A percentile compares a stretch with the other conserved stretches of the same genome.
phyloP scores from a whole-genome alignment of 2,329 filamentous ascomycete genomes.

The Claviceps paspali region DNA sequence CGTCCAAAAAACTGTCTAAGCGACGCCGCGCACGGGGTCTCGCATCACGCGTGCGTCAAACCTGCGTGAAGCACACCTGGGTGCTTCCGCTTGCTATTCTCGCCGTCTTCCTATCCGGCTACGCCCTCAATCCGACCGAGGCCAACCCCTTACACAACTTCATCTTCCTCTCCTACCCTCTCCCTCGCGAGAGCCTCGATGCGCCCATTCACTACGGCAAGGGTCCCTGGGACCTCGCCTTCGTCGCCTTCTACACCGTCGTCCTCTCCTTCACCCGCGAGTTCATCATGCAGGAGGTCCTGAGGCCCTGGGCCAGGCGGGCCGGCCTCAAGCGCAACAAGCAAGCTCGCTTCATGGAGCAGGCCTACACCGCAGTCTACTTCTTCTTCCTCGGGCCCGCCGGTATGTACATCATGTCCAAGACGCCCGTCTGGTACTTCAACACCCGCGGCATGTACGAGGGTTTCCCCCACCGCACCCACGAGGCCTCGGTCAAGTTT shows the following conservation, averaged over 20 bases:
- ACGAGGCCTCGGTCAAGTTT: conserved; percentile 74
- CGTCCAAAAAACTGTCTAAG: conserved; percentile 32
- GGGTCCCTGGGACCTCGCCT: conserved; percentile 70
- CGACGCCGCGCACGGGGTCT: conserved; percentile 39
- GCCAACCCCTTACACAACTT: conserved; percentile 68
- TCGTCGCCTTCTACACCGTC: conserved; percentile 78
- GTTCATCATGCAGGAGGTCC: conserved; percentile 84
- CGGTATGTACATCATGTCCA: conserved; percentile 80
- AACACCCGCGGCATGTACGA: conserved; percentile 86
- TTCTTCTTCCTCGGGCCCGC: conserved; percentile 70
- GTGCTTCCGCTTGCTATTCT: conserved; percentile 54
- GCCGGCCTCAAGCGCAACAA: conserved; percentile 63
- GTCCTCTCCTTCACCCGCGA: conserved; percentile 88
- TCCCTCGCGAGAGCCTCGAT: conserved; percentile 32
- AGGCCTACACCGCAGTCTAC: conserved; percentile 87
- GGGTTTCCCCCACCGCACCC: conserved; percentile 67
- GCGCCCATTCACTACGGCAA: conserved; percentile 65
- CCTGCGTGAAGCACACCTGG: conserved; percentile 46
- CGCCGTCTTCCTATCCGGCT: conserved; percentile 46
- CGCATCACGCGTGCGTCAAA: conserved; percentile 32
- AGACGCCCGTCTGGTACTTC: conserved; percentile 92
- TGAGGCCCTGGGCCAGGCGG: conserved; percentile 58
- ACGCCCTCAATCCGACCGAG: conserved; percentile 59
- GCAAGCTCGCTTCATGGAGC: conserved; percentile 88
- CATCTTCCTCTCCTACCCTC: conserved; percentile 79